Evolutionary conservation across 1,284 basidiomycete species (phyloP), one percentile per base, ranked within the genome.

Genomic region (Exobasidium rhododendri): DNA sequence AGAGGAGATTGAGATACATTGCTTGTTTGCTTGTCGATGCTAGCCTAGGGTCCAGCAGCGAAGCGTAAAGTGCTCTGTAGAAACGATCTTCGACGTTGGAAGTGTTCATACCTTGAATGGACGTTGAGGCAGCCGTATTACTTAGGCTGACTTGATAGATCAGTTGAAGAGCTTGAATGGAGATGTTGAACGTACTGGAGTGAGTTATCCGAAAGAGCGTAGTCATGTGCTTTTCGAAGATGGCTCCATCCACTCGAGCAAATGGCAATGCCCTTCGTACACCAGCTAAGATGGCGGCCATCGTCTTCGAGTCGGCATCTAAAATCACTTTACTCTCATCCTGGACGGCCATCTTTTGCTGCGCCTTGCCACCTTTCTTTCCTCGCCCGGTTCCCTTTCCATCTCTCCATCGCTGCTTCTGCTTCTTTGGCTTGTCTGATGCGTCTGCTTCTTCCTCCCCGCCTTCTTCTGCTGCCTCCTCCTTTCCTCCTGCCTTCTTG

Each of bases 201-300:
- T 98, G 94, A 1, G 91, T 94, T 75, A 98, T 94, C 60, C 89
- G 86, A 85, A 97, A 98, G 26, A 97, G 86, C 0, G 92, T 94
- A 78, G 93, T 89, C 76, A 97, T 89, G 75, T 97, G 93, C 66
- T 88, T 86, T 71, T 88, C 86, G 70, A 97, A 88, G 20, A 89
- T 63, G 81, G 73, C 89, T 28, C 84, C 82, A 51, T 85, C 83
- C 32, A 85, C 55, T 84, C 89, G 89, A 11, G 92, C 91, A 76
- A 92, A 98, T 0, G 96, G 96, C 61, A 97, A 82, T 0, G 94
- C 93, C 29, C 96, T 90, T 77, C 97, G 97, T 50, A 98, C 89
- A 58, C 96, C 94, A 0, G 92, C 93, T 61, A 99, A 82, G 44
- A 97, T 88, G 1, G 94, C 94, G 17, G 92, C 91, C 43, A 96